Conservation (phyloP, 495 filamentous ascomycete genomes). For the Penicillium diatomitis region DNA sequence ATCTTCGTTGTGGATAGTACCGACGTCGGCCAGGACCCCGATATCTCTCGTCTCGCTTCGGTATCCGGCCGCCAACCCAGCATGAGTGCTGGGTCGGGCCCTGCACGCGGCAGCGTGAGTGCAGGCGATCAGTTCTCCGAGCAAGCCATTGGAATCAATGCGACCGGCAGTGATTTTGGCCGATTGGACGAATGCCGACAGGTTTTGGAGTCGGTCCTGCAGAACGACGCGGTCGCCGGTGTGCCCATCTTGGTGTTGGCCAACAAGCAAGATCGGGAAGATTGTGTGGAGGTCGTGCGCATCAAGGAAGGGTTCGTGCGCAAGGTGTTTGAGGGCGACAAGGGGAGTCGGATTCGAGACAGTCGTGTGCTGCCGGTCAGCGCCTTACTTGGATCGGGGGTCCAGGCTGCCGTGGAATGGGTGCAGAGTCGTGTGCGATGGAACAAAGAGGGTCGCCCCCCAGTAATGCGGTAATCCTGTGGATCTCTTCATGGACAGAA, state of each 20-base stretch:
- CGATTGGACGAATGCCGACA: constrained; percentile 80
- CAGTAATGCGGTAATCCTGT: constrained; percentile 68
- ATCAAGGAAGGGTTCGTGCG: constrained; percentile 95
- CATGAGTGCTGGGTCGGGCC: constrained; percentile 15
- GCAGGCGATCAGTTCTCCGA: constrained; percentile 23
- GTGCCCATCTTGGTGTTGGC: constrained; percentile 88
- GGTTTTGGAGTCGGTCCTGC: constrained; percentile 77
- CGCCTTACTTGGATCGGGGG: constrained; percentile 83
- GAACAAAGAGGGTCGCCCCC: constrained; percentile 89
- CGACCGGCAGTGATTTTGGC: constrained; percentile 47
- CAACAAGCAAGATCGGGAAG: constrained; percentile 96
- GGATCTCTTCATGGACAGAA: neutral
- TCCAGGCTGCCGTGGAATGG: constrained; percentile 94
- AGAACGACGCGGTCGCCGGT: constrained; percentile 74
- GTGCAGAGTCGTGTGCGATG: constrained; percentile 81
- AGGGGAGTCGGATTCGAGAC: constrained; percentile 74
- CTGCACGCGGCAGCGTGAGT: constrained; percentile 7
- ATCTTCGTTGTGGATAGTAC: constrained; percentile 94
- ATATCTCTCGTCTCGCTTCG: constrained; percentile 27
- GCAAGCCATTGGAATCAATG: constrained; percentile 29
- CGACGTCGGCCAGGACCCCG: constrained; percentile 74
- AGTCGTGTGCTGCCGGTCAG: constrained; percentile 85
- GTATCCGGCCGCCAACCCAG: constrained; percentile 20
- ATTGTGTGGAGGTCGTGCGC: constrained; percentile 91
- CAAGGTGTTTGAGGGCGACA: constrained; percentile 89